Evolutionary conservation across 805 yeast genomes (phyloP).

Genomic region (Nakazawaea ernobii): DNA sequence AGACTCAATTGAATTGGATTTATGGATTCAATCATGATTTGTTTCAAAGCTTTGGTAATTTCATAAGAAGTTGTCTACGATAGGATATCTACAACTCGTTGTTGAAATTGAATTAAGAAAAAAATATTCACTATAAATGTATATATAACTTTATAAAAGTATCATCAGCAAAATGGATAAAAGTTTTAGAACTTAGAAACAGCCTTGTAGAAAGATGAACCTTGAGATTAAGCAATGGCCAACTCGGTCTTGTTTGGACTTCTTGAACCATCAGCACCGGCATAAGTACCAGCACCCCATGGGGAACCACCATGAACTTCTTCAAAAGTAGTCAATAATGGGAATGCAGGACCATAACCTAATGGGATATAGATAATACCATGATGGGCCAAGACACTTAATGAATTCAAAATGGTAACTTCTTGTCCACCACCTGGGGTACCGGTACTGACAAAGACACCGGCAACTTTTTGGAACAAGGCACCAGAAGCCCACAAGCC

Average conservation of each 20-base stretch:
- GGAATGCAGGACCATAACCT: slow-evolving; percentile 58
- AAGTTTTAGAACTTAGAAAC: too few species aligned
- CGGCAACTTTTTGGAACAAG: slow-evolving; percentile 68
- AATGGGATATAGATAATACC: slow-evolving; percentile 78
- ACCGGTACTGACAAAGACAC: slow-evolving; percentile 69
- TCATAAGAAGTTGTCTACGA: background rate
- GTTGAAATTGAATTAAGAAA: too few species aligned
- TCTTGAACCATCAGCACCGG: slow-evolving; percentile 77
- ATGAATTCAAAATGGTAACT: slow-evolving; percentile 54
- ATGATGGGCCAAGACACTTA: slow-evolving; percentile 69
- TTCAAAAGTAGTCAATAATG: slow-evolving; percentile 45
- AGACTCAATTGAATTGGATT: slow-evolving; percentile 16
- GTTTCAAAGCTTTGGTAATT: slow-evolving; percentile 24
- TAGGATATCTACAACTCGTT: too few species aligned
- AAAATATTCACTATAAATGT: too few species aligned
- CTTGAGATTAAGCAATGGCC: slow-evolving; percentile 61
- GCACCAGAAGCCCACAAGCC: slow-evolving; percentile 74
- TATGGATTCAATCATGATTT: slow-evolving; percentile 18
- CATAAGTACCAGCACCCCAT: slow-evolving; percentile 82
- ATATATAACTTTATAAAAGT: too few species aligned
- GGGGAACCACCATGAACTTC: slow-evolving; percentile 79
- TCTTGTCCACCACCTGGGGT: slow-evolving; percentile 84
- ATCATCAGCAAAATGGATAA: too few species aligned
- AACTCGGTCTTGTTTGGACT: slow-evolving; percentile 57
- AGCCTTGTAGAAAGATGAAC: slow-evolving; percentile 52